These are phyloP conservation scores for Santalum album DNA, from an alignment of 164 flowering plant species.

Conservation along the genomic window DNA sequence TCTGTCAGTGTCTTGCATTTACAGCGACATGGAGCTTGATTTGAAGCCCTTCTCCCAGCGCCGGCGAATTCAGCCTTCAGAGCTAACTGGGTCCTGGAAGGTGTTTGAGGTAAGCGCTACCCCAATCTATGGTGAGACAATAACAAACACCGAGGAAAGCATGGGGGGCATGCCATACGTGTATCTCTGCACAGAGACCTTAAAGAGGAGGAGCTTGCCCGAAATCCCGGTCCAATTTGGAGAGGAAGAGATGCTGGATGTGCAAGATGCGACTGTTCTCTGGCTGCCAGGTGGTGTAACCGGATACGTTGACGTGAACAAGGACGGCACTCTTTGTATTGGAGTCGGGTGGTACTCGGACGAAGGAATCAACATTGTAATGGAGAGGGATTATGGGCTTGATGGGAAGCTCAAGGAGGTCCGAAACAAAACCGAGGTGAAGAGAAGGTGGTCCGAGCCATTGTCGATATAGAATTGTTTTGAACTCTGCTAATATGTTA, in stretches of 20 bases:
- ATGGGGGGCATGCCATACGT: conserved; percentile 42
- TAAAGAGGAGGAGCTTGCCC: conserved; percentile 76
- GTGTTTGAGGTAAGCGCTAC: conserved; percentile 88
- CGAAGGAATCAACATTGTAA: conserved; percentile 89
- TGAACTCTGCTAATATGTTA: too few relatives aligned
- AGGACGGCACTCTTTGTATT: conserved; percentile 77
- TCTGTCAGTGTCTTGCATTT: not conserved
- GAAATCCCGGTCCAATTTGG: conserved; percentile 58
- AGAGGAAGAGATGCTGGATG: conserved; percentile 82
- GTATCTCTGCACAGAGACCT: conserved; percentile 76
- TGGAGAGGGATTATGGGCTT: conserved; percentile 88
- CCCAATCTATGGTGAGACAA: conserved; percentile 60
- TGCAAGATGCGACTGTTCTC: conserved; percentile 71
- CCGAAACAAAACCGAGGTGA: conserved; percentile 70
- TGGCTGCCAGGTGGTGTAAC: conserved; percentile 98
- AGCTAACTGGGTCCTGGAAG: conserved; percentile 82
- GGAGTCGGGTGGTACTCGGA: conserved; percentile 96
- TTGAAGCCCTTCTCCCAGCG: conserved; percentile 75
- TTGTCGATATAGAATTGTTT: conserved; percentile 18
- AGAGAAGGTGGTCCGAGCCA: conserved; percentile 85
- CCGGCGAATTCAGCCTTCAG: conserved; percentile 61
- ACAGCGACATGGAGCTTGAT: conserved; percentile 62
- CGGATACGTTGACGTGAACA: conserved; percentile 64
- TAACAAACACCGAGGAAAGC: conserved; percentile 18
- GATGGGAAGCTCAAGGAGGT: conserved; percentile 94